Conservation (phyloP, 345 rosid genomes). For the Alliaria petiolata region DNA sequence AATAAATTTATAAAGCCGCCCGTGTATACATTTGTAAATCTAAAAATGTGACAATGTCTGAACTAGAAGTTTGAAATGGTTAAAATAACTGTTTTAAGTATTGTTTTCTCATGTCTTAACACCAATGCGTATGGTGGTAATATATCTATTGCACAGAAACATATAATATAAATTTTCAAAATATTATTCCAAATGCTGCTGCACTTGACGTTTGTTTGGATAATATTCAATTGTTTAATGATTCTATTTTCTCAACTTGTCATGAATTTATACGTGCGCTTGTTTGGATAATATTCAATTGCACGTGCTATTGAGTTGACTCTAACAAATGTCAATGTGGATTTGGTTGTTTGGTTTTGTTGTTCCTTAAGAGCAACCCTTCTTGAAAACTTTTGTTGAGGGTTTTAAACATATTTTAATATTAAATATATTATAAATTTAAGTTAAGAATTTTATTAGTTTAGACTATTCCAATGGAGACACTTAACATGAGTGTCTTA, state of each 20-base stretch:
- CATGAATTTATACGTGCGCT: background rate
- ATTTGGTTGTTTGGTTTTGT: background rate
- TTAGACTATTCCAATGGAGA: too few relatives aligned
- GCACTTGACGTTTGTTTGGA: background rate
- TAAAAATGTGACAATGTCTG: background rate
- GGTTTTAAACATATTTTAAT: too few relatives aligned
- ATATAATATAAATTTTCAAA: too few relatives aligned
- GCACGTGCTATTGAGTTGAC: background rate
- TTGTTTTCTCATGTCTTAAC: background rate
- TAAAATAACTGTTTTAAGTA: background rate
- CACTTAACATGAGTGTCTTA: too few relatives aligned
- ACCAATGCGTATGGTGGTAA: background rate
- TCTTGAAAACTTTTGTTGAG: too few relatives aligned
- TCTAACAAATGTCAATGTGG: background rate
- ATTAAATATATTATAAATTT: too few relatives aligned
- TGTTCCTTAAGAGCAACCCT: too few relatives aligned
- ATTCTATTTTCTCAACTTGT: background rate
- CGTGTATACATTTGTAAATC: background rate
- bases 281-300: background rate
- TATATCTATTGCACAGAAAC: background rate
- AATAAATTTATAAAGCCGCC: too few relatives aligned
- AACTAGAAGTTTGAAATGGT: background rate
- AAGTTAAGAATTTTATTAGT: too few relatives aligned
- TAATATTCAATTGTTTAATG: background rate
- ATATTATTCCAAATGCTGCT: background rate